Base-by-base conservation (phyloP, 2,329 filamentous ascomycete species). In the Emydomyces testavorans region DNA sequence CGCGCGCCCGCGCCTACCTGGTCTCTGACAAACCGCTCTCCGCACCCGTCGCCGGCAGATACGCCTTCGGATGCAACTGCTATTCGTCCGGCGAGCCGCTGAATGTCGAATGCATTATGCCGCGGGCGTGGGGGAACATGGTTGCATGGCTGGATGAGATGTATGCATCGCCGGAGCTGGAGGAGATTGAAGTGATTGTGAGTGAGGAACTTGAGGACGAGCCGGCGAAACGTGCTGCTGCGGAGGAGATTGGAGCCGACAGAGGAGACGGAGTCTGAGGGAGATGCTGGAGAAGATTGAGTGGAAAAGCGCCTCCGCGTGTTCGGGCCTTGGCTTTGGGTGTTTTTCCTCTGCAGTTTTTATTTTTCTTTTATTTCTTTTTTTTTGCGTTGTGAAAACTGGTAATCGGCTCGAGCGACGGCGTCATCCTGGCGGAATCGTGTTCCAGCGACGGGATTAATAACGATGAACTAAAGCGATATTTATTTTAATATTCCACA, bases 41-140 rank as follows among this genome's bases (percentile, higher is more conserved):
- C 34, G 71, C 66, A 1, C 72, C 74, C 1, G 62, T 86, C 5
- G 67, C 74, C 0, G 74, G 75, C 0, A 68, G 75, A 1, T 59
- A 69, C 1, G 73, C 75, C 7, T 68, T 75, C 36, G 82, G 82
- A 4, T 83, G 78, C 53, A 82, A 83, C 3, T 74, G 79, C 52
- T 83, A 82, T 63, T 81, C 82, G n/a, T 76, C 80, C 1, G 82
- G 82, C 2, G 78, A 83, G 52, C 56, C 65, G 1, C 59, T 71
- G 28, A 71, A 78, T 57, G 67, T 67, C 6, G 85, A 93, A 61
- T 69, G 71, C 31, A 74, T 85, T 52, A 72, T 89, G 45, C 68
- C 82, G 10, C 62, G 60, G 8, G 73, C 76, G 0, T 74, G 77
- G 53, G 56, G 60, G 10, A 62, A 68, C 2, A 74, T 85, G 21